These are phyloP conservation scores for Sphagnum magellanicum DNA, from an alignment of 228 moss, liverwort and hornwort genomes.

Conservation along the genomic window DNA sequence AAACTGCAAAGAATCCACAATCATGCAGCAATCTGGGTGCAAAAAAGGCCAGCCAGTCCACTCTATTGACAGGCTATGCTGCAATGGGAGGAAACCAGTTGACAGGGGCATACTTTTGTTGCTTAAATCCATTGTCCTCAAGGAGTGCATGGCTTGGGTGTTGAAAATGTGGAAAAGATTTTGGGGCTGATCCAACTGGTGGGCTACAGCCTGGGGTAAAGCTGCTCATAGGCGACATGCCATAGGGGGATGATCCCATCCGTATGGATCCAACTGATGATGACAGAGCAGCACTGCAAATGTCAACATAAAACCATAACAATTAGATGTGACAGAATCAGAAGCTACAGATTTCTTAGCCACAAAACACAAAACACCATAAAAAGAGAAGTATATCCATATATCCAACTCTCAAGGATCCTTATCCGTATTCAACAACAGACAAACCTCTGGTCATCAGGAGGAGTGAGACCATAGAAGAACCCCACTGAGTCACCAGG, in stretches of 20 bases:
- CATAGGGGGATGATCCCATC: slow-evolving; percentile 77
- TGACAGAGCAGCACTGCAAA: slow-evolving; percentile 63
- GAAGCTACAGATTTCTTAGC: not conserved
- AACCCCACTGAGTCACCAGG: slow-evolving; percentile 98
- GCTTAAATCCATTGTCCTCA: slow-evolving; percentile 97
- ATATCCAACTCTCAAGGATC: not conserved
- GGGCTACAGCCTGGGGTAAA: slow-evolving; percentile 76
- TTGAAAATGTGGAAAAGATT: slow-evolving; percentile 96
- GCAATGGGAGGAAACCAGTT: not conserved
- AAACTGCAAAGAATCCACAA: no score
- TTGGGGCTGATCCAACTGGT: slow-evolving; percentile 90
- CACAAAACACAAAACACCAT: no score
- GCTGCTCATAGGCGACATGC: slow-evolving; percentile 66
- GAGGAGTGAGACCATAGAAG: slow-evolving; percentile 85
- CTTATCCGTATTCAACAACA: not conserved
- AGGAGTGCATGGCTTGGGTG: slow-evolving; percentile 99
- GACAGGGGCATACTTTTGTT: slow-evolving; percentile 72
- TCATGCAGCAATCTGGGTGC: no score
- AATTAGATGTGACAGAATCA: slow-evolving; percentile 1
- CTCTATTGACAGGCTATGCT: no score
- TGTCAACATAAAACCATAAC: slow-evolving; percentile 8
- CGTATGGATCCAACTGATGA: slow-evolving; percentile 80
- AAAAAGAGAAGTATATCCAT: not conserved
- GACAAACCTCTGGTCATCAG: slow-evolving; percentile 69
- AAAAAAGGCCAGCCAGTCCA: no score